A percentile compares a stretch with the other conserved stretches of the same genome.
Conservation (phyloP, 768 basidiomycete species). For the Tricholoma matsutake region DNA sequence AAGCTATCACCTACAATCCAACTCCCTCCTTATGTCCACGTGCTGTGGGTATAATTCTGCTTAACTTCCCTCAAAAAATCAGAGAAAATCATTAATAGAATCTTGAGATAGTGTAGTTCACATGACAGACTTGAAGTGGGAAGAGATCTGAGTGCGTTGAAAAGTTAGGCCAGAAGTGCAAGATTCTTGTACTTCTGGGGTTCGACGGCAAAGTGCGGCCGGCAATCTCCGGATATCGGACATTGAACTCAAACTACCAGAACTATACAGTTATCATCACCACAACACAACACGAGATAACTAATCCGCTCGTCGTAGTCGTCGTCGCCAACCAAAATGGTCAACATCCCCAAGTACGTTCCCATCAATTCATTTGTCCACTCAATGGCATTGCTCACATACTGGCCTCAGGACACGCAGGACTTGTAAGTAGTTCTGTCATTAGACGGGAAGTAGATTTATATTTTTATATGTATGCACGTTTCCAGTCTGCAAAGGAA, state of each 20-base stretch:
- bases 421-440: constrained; percentile 71
- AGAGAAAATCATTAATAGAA: no score
- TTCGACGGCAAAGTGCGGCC: background rate
- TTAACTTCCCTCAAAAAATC: no score
- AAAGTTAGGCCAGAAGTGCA: no score
- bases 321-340: constrained; percentile 65
- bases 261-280: constrained; percentile 35
- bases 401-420: constrained; percentile 69
- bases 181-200: no score
- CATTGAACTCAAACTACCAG: constrained; percentile 26
- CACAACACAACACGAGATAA: constrained; percentile 30
- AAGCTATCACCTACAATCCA: no score
- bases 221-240: background rate
- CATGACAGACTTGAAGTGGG: no score
- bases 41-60: no score
- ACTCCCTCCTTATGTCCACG: no score
- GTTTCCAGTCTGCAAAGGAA: constrained; percentile 85
- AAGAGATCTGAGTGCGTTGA: no score
- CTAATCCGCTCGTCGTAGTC: constrained; percentile 36
- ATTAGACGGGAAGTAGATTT: constrained; percentile 2
- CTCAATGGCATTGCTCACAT: constrained; percentile 13
- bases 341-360: constrained; percentile 92
- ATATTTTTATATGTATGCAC: constrained; percentile 9
- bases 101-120: no score
- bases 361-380: background rate